Conservation (phyloP, 2,329 filamentous ascomycete species). For the Curvularia hawaiiensis region DNA sequence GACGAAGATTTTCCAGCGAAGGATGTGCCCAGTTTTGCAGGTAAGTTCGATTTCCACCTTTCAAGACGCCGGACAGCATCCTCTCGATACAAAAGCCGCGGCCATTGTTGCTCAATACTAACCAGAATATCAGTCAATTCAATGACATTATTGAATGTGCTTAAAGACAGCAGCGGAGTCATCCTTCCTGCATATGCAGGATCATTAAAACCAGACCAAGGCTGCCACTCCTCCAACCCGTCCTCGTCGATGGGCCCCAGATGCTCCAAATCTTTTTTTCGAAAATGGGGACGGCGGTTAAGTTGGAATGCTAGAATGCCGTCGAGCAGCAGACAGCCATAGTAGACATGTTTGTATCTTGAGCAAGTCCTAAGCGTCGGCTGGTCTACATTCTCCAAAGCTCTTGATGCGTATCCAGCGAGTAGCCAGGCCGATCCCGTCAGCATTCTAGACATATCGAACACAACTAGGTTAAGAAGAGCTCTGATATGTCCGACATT, state of each 20-base stretch:
- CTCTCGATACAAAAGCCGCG: neutral
- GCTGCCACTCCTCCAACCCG: constrained; percentile 75
- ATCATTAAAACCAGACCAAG: constrained; percentile 63
- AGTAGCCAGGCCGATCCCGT: constrained; percentile 66
- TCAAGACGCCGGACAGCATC: constrained; percentile 43
- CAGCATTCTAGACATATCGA: constrained; percentile 66
- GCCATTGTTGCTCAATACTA: constrained; percentile 8
- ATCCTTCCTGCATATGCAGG: constrained; percentile 23
- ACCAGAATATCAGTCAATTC: constrained; percentile 35
- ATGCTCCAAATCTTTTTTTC: constrained; percentile 53
- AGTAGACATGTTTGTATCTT: constrained; percentile 51
- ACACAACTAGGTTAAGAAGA: constrained; percentile 59
- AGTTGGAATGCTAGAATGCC: constrained; percentile 61
- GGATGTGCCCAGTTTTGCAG: constrained; percentile 31
- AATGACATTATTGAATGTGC: constrained; percentile 59
- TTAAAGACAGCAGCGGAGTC: constrained; percentile 52
- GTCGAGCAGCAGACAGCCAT: constrained; percentile 68
- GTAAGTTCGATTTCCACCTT: constrained; percentile 45
- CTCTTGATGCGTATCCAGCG: constrained; percentile 66
- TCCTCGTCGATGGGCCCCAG: constrained; percentile 64
- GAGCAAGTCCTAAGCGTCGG: constrained; percentile 36
- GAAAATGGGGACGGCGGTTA: constrained; percentile 57
- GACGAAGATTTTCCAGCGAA: constrained; percentile 16
- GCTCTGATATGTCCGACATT: constrained; percentile 50
- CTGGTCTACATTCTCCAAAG: constrained; percentile 52